Percentiles rank a stretch among this genome's conserved stretches.
These are phyloP conservation scores for Wickerhamiella kurtzmanii DNA, from an alignment of 805 yeast species.

Conservation along the genomic window DNA sequence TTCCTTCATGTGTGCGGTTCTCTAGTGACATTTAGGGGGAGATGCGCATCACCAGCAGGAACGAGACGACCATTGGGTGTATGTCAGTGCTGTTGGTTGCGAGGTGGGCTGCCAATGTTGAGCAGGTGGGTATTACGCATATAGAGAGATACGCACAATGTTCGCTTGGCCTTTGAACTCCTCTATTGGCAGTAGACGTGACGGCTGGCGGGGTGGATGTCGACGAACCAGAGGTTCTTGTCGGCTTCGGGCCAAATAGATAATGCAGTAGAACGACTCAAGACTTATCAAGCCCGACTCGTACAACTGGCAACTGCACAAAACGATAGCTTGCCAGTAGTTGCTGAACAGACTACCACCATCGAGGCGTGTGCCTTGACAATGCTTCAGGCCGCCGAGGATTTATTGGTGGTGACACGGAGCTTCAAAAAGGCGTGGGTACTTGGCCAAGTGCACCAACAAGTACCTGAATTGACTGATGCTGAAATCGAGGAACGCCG, in stretches of 20 bases:
- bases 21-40: no score
- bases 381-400: constrained; percentile 28
- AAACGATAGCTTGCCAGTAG: constrained; percentile 23
- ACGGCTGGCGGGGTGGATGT: no score
- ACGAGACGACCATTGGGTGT: no score
- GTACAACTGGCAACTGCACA: constrained; percentile 16
- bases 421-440: constrained; percentile 32
- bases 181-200: no score
- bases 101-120: no score
- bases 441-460: constrained; percentile 26
- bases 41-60: no score
- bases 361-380: constrained; percentile 28
- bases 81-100: no score
- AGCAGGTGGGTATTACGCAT: no score
- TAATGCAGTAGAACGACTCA: constrained; percentile 18
- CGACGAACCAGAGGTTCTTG: constrained; percentile 16
- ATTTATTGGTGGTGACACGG: constrained; percentile 28
- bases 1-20: no score
- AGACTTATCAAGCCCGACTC: constrained; percentile 17
- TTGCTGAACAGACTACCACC: constrained; percentile 29
- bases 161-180: no score
- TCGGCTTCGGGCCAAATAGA: constrained; percentile 18
- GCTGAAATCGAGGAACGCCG: constrained; percentile 4
- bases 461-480: neutral
- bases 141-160: no score